phyloP scores from a whole-genome alignment of 2,329 filamentous ascomycete genomes.

The Coccinonectria pachysandricola region DNA sequence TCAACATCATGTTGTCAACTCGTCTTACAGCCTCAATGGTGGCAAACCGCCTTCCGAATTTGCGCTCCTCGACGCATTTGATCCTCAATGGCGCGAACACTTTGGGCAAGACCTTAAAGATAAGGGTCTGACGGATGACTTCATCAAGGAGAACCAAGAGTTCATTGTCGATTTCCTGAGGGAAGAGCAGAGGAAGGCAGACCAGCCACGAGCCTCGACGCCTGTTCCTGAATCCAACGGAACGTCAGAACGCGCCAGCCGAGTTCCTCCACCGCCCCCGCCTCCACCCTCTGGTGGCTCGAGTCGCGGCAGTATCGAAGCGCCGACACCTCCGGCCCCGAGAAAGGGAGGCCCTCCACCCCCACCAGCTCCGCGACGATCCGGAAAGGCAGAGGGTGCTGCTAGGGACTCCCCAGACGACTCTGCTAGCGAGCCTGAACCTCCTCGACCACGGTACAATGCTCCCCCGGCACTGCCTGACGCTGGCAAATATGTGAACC shows the following conservation, averaged over 20 bases:
- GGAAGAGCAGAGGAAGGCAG: constrained; percentile 39
- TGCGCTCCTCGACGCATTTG: constrained; percentile 51
- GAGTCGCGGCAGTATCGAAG: constrained; percentile 1
- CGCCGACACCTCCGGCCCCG: too few species aligned
- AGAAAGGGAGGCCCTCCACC: too few species aligned
- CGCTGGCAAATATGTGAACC: constrained; percentile 75
- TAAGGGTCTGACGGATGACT: constrained; percentile 55
- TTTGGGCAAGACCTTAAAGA: constrained; percentile 54
- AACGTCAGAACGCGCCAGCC: constrained; percentile 18
- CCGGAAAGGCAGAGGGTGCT: constrained; percentile 38
- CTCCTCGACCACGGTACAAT: constrained; percentile 59
- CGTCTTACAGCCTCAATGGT: constrained; percentile 37
- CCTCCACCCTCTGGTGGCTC: constrained; percentile 16
- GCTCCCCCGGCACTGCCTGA: constrained; percentile 83
- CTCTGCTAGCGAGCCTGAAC: constrained; percentile 52
- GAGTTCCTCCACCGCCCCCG: constrained; percentile 29
- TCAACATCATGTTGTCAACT: constrained; percentile 28
- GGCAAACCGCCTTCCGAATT: constrained; percentile 43
- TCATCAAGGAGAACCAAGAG: constrained; percentile 58
- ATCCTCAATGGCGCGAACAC: constrained; percentile 54
- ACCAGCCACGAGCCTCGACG: constrained; percentile 18
- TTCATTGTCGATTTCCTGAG: constrained; percentile 57
- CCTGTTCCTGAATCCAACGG: constrained; percentile 21
- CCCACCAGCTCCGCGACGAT: constrained; percentile 19
- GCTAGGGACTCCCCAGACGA: constrained; percentile 46